phyloP scores from a whole-genome alignment of 306 rosid genomes.

The Fragaria ananassa region DNA sequence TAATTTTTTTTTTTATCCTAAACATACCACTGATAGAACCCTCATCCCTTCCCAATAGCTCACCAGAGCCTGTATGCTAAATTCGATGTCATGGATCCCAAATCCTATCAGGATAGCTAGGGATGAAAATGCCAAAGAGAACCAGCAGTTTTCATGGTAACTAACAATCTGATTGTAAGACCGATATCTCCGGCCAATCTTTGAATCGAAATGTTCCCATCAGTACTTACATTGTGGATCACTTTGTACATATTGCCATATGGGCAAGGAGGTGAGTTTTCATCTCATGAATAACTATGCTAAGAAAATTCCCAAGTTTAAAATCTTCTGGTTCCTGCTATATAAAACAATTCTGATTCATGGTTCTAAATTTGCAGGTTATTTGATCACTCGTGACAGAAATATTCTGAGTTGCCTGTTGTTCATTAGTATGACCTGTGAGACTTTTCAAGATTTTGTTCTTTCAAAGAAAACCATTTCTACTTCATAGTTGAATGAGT shows the following conservation, averaged over 20 bases:
- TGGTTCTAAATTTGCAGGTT: not conserved
- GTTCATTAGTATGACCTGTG: not conserved
- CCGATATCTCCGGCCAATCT: not conserved
- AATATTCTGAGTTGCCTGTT: not conserved
- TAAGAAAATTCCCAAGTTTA: too few relatives aligned
- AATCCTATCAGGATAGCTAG: not conserved
- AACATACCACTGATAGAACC: too few relatives aligned
- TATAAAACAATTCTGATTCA: not conserved
- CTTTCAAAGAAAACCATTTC: not conserved
- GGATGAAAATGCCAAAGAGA: not conserved
- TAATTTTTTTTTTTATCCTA: too few relatives aligned
- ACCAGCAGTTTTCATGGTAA: constrained; percentile 1
- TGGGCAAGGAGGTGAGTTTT: not conserved
- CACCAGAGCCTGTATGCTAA: too few relatives aligned
- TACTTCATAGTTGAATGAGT: not conserved
- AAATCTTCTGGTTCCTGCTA: not conserved
- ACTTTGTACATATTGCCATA: not conserved
- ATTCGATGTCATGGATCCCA: not conserved
- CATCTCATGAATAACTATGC: not conserved
- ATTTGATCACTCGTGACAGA: not conserved
- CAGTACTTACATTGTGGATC: constrained; percentile 13
- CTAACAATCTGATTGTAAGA: constrained; percentile 10
- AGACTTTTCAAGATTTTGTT: too few relatives aligned
- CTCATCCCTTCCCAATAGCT: too few relatives aligned
- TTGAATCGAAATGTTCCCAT: not conserved